Conservation (phyloP, 768 basidiomycete genomes). For the Sutorius australiensis region DNA sequence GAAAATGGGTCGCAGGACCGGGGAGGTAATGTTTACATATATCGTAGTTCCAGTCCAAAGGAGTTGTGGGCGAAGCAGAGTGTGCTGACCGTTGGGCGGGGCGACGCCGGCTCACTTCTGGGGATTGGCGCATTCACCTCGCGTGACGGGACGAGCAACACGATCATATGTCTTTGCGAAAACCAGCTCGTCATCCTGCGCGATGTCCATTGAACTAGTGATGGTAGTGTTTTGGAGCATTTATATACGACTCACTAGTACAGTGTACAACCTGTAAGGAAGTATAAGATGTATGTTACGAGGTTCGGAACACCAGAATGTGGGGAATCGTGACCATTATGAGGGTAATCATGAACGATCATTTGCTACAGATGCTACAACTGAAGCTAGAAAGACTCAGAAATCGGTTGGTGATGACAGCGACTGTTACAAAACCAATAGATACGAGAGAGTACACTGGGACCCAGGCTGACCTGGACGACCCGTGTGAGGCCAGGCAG, state of each 20-base stretch:
- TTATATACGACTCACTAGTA: slow-evolving; percentile 27
- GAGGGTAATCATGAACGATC: slow-evolving; percentile 36
- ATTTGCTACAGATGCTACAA: slow-evolving; percentile 31
- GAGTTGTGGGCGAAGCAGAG: slow-evolving; percentile 75
- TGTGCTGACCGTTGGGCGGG: slow-evolving; percentile 72
- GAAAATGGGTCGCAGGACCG: slow-evolving; percentile 68
- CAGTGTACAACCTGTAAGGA: slow-evolving; percentile 33
- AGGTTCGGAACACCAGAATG: slow-evolving; percentile 23
- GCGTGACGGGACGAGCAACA: slow-evolving; percentile 26
- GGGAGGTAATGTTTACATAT: slow-evolving; percentile 84
- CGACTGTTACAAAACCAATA: slow-evolving; percentile 30
- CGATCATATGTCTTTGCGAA: slow-evolving; percentile 75
- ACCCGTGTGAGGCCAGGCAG: slow-evolving; percentile 7
- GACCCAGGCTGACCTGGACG: slow-evolving; percentile 18
- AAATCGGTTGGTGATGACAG: slow-evolving; percentile 28
- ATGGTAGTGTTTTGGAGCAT: slow-evolving; percentile 16
- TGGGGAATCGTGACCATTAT: slow-evolving; percentile 31
- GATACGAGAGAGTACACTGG: slow-evolving; percentile 28
- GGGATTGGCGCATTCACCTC: slow-evolving; percentile 60
- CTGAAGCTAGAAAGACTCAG: slow-evolving; percentile 18
- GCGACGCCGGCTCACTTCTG: slow-evolving; percentile 66
- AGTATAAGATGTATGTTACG: slow-evolving; percentile 38
- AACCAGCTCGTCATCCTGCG: slow-evolving; percentile 63
- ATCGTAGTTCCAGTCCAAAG: slow-evolving; percentile 51
- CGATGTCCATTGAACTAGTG: slow-evolving; percentile 27